Conservation (phyloP, 2,329 filamentous ascomycete genomes). For the Seiridium cupressi region DNA sequence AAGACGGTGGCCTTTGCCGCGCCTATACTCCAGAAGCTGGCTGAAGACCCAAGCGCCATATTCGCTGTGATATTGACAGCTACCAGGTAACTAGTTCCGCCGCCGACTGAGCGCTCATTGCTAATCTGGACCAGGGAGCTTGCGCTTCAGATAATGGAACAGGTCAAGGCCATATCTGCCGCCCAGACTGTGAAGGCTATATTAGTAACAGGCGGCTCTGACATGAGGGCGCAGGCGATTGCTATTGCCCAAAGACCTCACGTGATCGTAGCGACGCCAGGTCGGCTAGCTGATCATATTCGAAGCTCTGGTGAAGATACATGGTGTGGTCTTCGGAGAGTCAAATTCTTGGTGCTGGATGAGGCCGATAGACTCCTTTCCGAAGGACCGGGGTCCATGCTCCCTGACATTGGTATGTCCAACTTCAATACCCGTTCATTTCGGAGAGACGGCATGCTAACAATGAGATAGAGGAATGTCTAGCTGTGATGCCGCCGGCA, state of each 20-base stretch:
- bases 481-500: constrained; percentile 76
- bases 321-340: constrained; percentile 73
- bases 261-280: constrained; percentile 90
- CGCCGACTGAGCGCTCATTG: background rate
- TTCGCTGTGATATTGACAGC: constrained; percentile 88
- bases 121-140: constrained; percentile 61
- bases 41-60: constrained; percentile 86
- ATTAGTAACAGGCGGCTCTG: constrained; percentile 87
- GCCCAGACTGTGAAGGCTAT: constrained; percentile 84
- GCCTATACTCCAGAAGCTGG: constrained; percentile 91
- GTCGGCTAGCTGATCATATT: constrained; percentile 91
- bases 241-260: constrained; percentile 80
- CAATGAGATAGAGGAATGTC: constrained; percentile 63
- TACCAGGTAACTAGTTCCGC: constrained; percentile 56
- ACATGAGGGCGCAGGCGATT: constrained; percentile 90
- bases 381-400: constrained; percentile 77
- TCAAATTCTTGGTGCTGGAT: constrained; percentile 86
- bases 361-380: constrained; percentile 89
- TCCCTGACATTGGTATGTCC: constrained; percentile 67
- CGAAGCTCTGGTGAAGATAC: constrained; percentile 89
- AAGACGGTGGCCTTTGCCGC: constrained; percentile 97
- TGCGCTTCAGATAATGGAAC: constrained; percentile 93
- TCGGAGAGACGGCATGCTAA: background rate
- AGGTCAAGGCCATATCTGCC: constrained; percentile 88
- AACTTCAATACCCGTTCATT: background rate